Base-by-base conservation (phyloP, 345 rosid species). In the Camelina hispida region DNA sequence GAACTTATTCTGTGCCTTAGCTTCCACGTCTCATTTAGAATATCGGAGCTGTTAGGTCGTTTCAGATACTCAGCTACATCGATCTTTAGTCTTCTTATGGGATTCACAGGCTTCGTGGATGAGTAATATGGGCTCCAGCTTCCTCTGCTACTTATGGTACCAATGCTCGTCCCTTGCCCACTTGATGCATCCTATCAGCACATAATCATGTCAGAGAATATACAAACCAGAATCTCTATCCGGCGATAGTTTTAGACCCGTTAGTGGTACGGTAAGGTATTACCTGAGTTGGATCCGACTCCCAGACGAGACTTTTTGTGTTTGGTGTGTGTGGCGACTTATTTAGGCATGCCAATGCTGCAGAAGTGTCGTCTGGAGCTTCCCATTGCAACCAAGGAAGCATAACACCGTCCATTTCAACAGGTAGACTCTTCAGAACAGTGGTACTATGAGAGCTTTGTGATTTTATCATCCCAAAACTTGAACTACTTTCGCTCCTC, bases 331-430 rank as follows among this genome's bases (percentile, higher is more conserved):
- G 73, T 62, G 71, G 84, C 9, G 76, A 38, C 62, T 70, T 79
- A 37, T 79, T 78, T 28, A 78, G 84, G 72, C 83, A 75, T 20
- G 83, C 50, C 48, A 74, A n/a, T 34, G 79, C 44, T 22, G 85
- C 70, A 79, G 82, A 87, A 72, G 80, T 62, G 52, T 90, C 91
- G n/a, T 83, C 84, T 66, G 88, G 82, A 72, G 96, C 85, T 68
- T 95, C 99, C 99, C 97, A 95, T 66, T 88, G 84, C 79, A 95
- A 81, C 97, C 99, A 95, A 25, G 99, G 99, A 62, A 95, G 80
- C 35, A 80, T 84, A 56, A 92, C 88, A 32, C 99, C 99, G 10
- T 95, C 99, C 93, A 89, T 89, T 75, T 92, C 90, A 12, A 77
- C 83, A 57, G 93, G 83, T 42, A 37, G 57, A 68, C 85, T 76